Evolutionary conservation across 768 basidiomycete genomes (phyloP).

Genomic region (Suillus discolor): DNA sequence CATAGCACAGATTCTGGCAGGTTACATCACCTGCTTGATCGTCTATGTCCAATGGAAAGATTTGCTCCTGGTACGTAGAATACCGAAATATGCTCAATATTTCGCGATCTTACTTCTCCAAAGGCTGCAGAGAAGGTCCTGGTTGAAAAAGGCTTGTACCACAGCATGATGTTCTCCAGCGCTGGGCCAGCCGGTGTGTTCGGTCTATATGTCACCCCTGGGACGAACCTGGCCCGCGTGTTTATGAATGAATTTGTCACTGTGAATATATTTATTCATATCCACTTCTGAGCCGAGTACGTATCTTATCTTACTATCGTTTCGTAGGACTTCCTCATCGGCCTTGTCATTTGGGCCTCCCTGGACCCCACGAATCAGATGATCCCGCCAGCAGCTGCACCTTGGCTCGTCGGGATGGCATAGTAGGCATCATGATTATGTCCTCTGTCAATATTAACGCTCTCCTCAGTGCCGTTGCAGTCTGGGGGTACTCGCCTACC

Average conservation of each 20-base stretch:
- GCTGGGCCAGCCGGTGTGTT: conserved; percentile 41
- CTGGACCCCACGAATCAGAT: conserved; percentile 62
- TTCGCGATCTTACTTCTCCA: conserved; percentile 25
- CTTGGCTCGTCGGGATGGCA: conserved; percentile 55
- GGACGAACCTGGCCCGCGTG: conserved; percentile 31
- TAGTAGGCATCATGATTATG: conserved; percentile 46
- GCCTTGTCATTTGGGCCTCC: conserved; percentile 51
- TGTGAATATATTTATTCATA: conserved; percentile 24
- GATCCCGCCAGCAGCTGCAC: conserved; percentile 53
- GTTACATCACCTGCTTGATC: conserved; percentile 60
- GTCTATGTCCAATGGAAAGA: conserved; percentile 66
- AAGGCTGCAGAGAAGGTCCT: conserved; percentile 35
- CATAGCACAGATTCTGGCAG: conserved; percentile 64
- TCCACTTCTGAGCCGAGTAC: neutral
- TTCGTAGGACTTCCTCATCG: conserved; percentile 48
- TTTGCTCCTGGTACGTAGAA: conserved; percentile 42
- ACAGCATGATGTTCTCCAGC: conserved; percentile 36
- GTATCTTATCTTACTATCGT: neutral
- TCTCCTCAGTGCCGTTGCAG: conserved; percentile 46
- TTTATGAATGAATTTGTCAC: conserved; percentile 44
- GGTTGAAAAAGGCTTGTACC: conserved; percentile 27
- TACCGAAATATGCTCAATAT: conserved; percentile 24
- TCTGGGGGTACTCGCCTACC: conserved; percentile 62
- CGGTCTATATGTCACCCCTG: conserved; percentile 37
- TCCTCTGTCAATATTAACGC: neutral